Percentiles rank a stretch among this genome's conserved stretches.
Conservation (phyloP, 2,329 filamentous ascomycete species). For the Microdochium bolleyi region DNA sequence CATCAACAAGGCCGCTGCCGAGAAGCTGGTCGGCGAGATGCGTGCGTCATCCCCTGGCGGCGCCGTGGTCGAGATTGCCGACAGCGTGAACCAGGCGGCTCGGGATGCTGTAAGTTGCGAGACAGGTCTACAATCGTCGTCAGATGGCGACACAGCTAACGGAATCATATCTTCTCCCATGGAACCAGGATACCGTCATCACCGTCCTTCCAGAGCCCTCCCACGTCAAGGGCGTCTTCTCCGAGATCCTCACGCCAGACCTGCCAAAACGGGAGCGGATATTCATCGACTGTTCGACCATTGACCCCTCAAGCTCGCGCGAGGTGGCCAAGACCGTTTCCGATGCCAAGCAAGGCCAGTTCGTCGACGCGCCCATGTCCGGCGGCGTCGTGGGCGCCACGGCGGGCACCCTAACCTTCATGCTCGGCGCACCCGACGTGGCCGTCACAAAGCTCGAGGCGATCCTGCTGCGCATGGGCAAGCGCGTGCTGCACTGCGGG, state of each 20-base stretch:
- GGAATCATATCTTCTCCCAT: no score
- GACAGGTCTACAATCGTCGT: no score
- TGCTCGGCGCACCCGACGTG: slow-evolving; percentile 67
- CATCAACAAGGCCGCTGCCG: slow-evolving; percentile 42
- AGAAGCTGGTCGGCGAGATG: slow-evolving; percentile 40
- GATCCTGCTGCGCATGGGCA: slow-evolving; percentile 75
- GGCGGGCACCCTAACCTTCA: slow-evolving; percentile 87
- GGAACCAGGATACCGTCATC: slow-evolving; percentile 77
- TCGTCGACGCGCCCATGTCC: slow-evolving; percentile 95
- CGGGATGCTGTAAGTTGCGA: slow-evolving; percentile 37
- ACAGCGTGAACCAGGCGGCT: slow-evolving; percentile 38
- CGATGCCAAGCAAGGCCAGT: slow-evolving; percentile 60
- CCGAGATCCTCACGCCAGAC: slow-evolving; percentile 58
- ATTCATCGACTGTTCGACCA: slow-evolving; percentile 95
- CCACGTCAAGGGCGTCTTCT: slow-evolving; percentile 79
- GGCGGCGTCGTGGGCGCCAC: slow-evolving; percentile 88
- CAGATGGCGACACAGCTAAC: no score
- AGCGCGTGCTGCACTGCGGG: slow-evolving; percentile 78
- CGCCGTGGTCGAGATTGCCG: slow-evolving; percentile 35
- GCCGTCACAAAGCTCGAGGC: slow-evolving; percentile 58
- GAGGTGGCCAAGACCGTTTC: slow-evolving; percentile 63
- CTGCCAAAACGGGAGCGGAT: slow-evolving; percentile 50
- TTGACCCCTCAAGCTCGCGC: slow-evolving; percentile 80
- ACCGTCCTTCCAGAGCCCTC: slow-evolving; percentile 84
- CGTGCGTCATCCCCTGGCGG: slow-evolving; percentile 30